phyloP scores from a whole-genome alignment of 2,329 filamentous ascomycete genomes.

The Tolypocladium pustulatum region DNA sequence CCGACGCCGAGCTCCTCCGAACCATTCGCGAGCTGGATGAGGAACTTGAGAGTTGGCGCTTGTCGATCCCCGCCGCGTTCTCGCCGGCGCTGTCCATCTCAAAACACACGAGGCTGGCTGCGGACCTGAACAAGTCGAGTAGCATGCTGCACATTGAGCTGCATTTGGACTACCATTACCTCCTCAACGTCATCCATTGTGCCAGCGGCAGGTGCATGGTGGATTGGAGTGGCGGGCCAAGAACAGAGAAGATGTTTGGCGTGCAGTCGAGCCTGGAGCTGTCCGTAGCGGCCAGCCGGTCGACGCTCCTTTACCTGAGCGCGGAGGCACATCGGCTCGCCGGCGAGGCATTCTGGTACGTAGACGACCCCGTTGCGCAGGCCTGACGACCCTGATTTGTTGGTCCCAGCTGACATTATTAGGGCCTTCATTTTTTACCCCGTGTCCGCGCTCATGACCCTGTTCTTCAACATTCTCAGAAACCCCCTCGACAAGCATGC shows the following conservation, averaged over 20 bases:
- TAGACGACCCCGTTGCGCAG: background rate
- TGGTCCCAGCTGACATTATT: background rate
- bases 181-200: conserved; percentile 43
- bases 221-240: conserved; percentile 9
- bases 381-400: background rate
- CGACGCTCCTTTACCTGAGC: conserved; percentile 38
- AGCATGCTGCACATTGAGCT: conserved; percentile 37
- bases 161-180: conserved; percentile 44
- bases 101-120: conserved; percentile 14
- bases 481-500: conserved; percentile 33
- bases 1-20: conserved; percentile 41
- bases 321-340: conserved; percentile 29
- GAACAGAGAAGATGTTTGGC: conserved; percentile 21
- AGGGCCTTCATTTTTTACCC: conserved; percentile 49
- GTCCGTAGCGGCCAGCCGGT: conserved; percentile 44
- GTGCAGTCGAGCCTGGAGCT: conserved; percentile 43
- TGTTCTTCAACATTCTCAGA: conserved; percentile 44
- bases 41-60: conserved; percentile 43
- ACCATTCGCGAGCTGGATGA: conserved; percentile 47
- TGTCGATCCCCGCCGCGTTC: conserved; percentile 31
- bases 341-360: conserved; percentile 39
- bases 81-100: conserved; percentile 35
- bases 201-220: conserved; percentile 40
- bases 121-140: conserved; percentile 15
- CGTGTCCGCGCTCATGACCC: conserved; percentile 38